Conservation (phyloP, 305 asterid genomes). For the Fraxinus sp. region DNA sequence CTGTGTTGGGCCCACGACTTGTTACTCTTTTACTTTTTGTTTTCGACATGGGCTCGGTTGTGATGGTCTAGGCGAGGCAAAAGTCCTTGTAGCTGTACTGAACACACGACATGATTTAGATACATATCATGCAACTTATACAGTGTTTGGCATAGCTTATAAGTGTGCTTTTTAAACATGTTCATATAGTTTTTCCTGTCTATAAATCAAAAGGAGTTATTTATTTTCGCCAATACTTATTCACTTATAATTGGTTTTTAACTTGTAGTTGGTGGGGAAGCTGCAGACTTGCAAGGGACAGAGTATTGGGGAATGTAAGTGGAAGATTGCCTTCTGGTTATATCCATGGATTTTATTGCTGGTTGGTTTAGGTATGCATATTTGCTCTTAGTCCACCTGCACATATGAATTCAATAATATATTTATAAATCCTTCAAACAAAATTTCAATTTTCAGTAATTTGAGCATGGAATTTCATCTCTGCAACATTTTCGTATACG, state of each 20-base stretch:
- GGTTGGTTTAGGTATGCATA: slow-evolving; percentile 60
- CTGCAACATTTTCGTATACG: background rate
- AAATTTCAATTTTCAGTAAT: background rate
- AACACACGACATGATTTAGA: too few relatives aligned
- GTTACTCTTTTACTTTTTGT: too few relatives aligned
- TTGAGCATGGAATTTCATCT: background rate
- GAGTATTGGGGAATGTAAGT: background rate
- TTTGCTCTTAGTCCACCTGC: slow-evolving; percentile 75
- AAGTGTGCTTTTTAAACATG: too few relatives aligned
- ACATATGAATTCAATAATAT: background rate
- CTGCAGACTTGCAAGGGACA: background rate
- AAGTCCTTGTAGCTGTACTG: too few relatives aligned
- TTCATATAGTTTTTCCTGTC: background rate
- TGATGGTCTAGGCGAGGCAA: too few relatives aligned
- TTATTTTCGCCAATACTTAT: background rate
- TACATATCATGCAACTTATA: background rate
- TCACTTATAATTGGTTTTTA: background rate
- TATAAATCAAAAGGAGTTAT: too few relatives aligned
- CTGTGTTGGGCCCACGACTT: too few relatives aligned
- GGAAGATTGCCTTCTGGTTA: too few relatives aligned
- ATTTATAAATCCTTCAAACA: background rate
- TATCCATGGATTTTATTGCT: slow-evolving; percentile 18
- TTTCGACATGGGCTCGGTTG: too few relatives aligned
- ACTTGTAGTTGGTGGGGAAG: background rate
- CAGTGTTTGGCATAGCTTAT: too few relatives aligned